These are phyloP conservation scores for Pseudomonodictys pantanalensis DNA, from an alignment of 495 filamentous ascomycete species.

Conservation along the genomic window DNA sequence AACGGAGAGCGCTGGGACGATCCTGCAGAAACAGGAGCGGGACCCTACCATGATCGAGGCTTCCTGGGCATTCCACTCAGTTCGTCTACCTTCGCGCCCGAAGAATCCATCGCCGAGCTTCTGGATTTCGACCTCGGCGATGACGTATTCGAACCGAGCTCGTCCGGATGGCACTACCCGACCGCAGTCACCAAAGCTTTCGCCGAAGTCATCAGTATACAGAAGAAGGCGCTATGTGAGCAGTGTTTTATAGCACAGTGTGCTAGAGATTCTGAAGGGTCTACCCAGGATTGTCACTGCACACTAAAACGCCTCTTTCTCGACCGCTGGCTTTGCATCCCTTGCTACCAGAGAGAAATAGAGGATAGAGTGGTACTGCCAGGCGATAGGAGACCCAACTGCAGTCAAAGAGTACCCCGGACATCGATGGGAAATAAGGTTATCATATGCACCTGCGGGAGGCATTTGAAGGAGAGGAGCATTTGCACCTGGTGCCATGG, in stretches of 20 bases:
- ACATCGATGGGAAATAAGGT: too few species aligned
- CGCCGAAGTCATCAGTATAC: not conserved
- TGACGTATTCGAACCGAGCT: not conserved
- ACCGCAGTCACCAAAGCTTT: not conserved
- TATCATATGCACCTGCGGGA: too few species aligned
- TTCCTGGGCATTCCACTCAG: conserved; percentile 12
- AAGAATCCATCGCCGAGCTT: conserved; percentile 9
- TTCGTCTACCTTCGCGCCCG: not conserved
- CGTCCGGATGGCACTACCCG: not conserved
- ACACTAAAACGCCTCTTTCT: not conserved
- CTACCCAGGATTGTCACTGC: not conserved
- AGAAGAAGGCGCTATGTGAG: not conserved
- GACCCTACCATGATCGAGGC: conserved; percentile 14
- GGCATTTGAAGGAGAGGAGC: too few species aligned
- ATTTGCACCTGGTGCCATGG: too few species aligned
- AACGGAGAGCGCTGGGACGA: not conserved
- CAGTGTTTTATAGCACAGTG: not conserved
- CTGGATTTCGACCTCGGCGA: conserved; percentile 9
- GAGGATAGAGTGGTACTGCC: too few species aligned
- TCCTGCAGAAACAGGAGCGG: not conserved
- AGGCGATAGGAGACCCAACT: too few species aligned
- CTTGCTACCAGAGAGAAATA: not conserved
- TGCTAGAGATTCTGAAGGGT: not conserved
- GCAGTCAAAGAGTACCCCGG: too few species aligned
- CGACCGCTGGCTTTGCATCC: not conserved